Percentiles rank a stretch among this genome's conserved stretches.
Conservation (phyloP, 768 basidiomycete species). For the Lentinula sp. region DNA sequence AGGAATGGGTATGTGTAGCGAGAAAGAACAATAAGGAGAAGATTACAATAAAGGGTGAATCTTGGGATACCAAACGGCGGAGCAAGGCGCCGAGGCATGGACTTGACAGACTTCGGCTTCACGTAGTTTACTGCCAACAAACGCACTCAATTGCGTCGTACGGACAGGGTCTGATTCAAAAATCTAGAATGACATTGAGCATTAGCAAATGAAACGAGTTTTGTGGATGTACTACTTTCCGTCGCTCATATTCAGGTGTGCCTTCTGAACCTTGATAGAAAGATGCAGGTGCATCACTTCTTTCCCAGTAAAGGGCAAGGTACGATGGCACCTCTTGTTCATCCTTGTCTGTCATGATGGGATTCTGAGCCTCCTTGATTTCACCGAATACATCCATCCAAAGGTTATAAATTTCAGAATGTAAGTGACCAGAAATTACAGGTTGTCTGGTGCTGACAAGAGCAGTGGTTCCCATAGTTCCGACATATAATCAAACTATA, state of each 20-base stretch:
- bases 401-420: slow-evolving; percentile 74
- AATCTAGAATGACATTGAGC: slow-evolving; percentile 34
- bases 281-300: slow-evolving; percentile 47
- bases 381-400: slow-evolving; percentile 90
- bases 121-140: slow-evolving; percentile 50
- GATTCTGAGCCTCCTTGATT: slow-evolving; percentile 61
- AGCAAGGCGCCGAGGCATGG: too few species aligned
- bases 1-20: too few species aligned
- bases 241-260: slow-evolving; percentile 72
- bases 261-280: slow-evolving; percentile 63
- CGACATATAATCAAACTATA: slow-evolving; percentile 86
- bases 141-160: slow-evolving; percentile 56
- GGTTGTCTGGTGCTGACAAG: slow-evolving; percentile 70
- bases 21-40: too few species aligned
- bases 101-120: slow-evolving; percentile 42
- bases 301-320: slow-evolving; percentile 64
- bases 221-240: slow-evolving; percentile 49
- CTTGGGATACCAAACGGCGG: too few species aligned
- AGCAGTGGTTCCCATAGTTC: slow-evolving; percentile 78
- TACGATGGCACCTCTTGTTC: slow-evolving; percentile 21
- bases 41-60: too few species aligned
- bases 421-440: slow-evolving; percentile 66
- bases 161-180: slow-evolving; percentile 69
- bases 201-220: not conserved
- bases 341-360: slow-evolving; percentile 26